Base-by-base conservation (phyloP, 2,329 filamentous ascomycete genomes). In the Phialophora chinensis region DNA sequence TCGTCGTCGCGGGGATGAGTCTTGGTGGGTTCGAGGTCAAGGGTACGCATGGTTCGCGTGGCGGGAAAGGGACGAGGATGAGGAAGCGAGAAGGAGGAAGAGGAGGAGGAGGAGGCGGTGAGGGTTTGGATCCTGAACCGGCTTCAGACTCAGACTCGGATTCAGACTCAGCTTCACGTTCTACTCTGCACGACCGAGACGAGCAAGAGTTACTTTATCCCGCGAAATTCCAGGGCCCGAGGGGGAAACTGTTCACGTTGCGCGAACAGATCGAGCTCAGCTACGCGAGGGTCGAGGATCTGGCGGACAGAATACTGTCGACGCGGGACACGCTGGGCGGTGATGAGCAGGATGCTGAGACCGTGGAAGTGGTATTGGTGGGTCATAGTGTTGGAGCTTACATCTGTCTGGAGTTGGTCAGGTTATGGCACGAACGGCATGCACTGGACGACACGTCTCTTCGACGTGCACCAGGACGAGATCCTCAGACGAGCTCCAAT, bases 341-440 rank as follows among this genome's bases (percentile, higher is more conserved):
- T 60, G n/a, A 23, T 2, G 25, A 31, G 7, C 14, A 62, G 56
- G 42, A 55, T 44, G 31, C 50, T 58, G 56, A 56, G 50, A 44
- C 47, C 17, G 71, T 76, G 4, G 78, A 79, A 58, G 85, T 92
- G 20, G 82, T 92, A 7, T 78, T 93, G 17, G 85, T 90, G 58
- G 91, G 90, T 3, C 91, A 93, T 77, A 92, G 90, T 0, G 88
- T 93, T 0, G 91, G 91, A 27, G 81, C 87, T 10, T 93, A 91
- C 75, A 89, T 93, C 23, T 80, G 85, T 2, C 85, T 92, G 69
- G 90, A 93, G 75, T 78, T 91, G 33, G 85, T 91, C 56, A 81
- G 87, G 67, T 81, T 86, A 10, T 84, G 88, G 68, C 78, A 82
- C 42, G 79, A 79, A 44, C 53, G 53, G 29, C 52, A 33, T 31